Evolutionary conservation across 352 stramenopile genomes (phyloP).

Genomic region (Pythium sp.): DNA sequence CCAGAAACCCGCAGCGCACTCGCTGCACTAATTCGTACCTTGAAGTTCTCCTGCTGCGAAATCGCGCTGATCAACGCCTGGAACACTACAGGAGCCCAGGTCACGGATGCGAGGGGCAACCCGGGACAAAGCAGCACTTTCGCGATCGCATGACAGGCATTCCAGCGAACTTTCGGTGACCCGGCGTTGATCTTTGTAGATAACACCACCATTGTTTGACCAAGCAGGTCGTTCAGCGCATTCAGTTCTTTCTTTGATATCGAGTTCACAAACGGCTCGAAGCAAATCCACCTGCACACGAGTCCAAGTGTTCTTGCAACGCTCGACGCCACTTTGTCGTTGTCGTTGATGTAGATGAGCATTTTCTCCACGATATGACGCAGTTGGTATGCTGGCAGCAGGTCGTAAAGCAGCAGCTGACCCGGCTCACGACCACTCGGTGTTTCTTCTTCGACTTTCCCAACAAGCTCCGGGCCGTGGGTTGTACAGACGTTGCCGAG

Average conservation of each 20-base stretch:
- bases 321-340: slow-evolving; percentile 88
- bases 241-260: slow-evolving; percentile 27
- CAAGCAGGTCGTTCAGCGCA: slow-evolving; percentile 53
- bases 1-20: slow-evolving; percentile 73
- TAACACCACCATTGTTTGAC: slow-evolving; percentile 66
- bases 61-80: slow-evolving; percentile 74
- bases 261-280: slow-evolving; percentile 50
- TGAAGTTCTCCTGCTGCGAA: slow-evolving; percentile 87
- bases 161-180: slow-evolving; percentile 85
- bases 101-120: slow-evolving; percentile 69
- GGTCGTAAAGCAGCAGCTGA: slow-evolving; percentile 50
- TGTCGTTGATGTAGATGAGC: slow-evolving; percentile 80
- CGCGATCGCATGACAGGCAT: slow-evolving; percentile 85
- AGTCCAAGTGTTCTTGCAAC: slow-evolving; percentile 78
- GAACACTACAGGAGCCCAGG: slow-evolving; percentile 77
- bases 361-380: slow-evolving; percentile 80
- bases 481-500: slow-evolving; percentile 87
- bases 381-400: slow-evolving; percentile 63
- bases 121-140: slow-evolving; percentile 80
- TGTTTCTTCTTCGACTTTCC: neutral
- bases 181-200: slow-evolving; percentile 74
- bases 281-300: slow-evolving; percentile 78
- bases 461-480: slow-evolving; percentile 50
- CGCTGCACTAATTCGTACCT: slow-evolving; percentile 82
- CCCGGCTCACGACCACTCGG: slow-evolving; percentile 8